These are phyloP conservation scores for Tilletia walkeri DNA, from an alignment of 1,284 basidiomycete species.

Conservation along the genomic window DNA sequence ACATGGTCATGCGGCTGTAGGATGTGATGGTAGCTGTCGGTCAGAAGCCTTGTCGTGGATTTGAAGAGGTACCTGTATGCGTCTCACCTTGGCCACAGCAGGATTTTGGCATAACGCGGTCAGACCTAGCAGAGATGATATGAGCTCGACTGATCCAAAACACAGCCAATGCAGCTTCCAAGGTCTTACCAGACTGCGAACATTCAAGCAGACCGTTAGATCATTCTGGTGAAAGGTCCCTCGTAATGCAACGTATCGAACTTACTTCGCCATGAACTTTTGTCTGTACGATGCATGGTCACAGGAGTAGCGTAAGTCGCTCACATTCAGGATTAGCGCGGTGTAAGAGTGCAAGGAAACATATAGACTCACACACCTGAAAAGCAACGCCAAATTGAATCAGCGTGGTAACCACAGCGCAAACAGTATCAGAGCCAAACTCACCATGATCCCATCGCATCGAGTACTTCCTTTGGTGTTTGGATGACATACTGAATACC, in stretches of 20 bases:
- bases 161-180: not conserved
- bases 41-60: not conserved
- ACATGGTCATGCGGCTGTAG: slow-evolving; percentile 56
- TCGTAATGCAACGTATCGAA: no score
- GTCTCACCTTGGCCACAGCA: slow-evolving; percentile 11
- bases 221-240: not conserved
- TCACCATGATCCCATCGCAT: slow-evolving; percentile 56
- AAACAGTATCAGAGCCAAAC: not conserved
- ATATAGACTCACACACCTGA: slow-evolving; percentile 26
- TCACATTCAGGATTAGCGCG: no score
- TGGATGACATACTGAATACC: slow-evolving; percentile 70
- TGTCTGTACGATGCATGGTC: no score
- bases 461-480: slow-evolving; percentile 66
- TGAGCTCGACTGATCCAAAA: not conserved
- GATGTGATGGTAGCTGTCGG: not conserved
- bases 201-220: not conserved
- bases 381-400: not conserved
- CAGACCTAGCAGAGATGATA: slow-evolving; percentile 30
- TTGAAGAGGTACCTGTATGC: no score
- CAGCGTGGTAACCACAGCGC: not conserved
- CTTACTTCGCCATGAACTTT: no score
- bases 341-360: no score
- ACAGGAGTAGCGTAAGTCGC: not conserved
- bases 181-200: not conserved
- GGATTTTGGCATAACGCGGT: slow-evolving; percentile 34